Conservation (phyloP, 345 rosid species). For the Crucihimalaya himalaica region DNA sequence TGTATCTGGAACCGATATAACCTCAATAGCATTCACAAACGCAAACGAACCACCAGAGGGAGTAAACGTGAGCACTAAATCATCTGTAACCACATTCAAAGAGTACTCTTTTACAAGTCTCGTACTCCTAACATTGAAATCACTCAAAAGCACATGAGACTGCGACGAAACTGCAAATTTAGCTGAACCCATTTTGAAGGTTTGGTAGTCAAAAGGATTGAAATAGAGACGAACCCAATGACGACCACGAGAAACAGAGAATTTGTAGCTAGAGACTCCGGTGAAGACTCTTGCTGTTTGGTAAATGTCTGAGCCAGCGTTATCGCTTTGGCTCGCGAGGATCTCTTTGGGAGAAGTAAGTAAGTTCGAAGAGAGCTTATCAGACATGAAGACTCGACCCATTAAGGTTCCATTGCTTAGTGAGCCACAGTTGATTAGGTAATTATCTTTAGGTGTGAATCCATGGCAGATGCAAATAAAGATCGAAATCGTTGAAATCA, state of each 20-base stretch:
- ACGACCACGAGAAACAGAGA: constrained; percentile 66
- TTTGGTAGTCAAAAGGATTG: constrained; percentile 58
- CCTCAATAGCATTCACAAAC: constrained; percentile 77
- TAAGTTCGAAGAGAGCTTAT: constrained; percentile 56
- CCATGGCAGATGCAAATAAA: constrained; percentile 54
- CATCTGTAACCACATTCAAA: constrained; percentile 51
- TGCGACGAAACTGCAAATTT: constrained; percentile 64
- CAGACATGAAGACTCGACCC: constrained; percentile 67
- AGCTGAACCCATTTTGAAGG: constrained; percentile 59
- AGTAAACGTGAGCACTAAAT: constrained; percentile 59
- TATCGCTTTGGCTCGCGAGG: constrained; percentile 41
- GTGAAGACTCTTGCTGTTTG: constrained; percentile 75
- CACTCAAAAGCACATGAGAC: constrained; percentile 55
- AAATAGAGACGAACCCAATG: constrained; percentile 96
- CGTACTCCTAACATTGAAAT: constrained; percentile 43
- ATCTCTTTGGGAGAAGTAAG: constrained; percentile 57
- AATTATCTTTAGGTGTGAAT: constrained; percentile 72
- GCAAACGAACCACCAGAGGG: constrained; percentile 70
- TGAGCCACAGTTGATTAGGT: constrained; percentile 87
- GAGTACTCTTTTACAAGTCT: constrained; percentile 70
- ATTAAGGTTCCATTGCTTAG: constrained; percentile 51
- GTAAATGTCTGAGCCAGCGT: constrained; percentile 54
- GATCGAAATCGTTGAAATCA: constrained; percentile 49
- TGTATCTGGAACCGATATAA: constrained; percentile 70
- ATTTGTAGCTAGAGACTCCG: constrained; percentile 60